Base-by-base conservation (phyloP, 805 yeast genomes). In the Lachancea sp. region DNA sequence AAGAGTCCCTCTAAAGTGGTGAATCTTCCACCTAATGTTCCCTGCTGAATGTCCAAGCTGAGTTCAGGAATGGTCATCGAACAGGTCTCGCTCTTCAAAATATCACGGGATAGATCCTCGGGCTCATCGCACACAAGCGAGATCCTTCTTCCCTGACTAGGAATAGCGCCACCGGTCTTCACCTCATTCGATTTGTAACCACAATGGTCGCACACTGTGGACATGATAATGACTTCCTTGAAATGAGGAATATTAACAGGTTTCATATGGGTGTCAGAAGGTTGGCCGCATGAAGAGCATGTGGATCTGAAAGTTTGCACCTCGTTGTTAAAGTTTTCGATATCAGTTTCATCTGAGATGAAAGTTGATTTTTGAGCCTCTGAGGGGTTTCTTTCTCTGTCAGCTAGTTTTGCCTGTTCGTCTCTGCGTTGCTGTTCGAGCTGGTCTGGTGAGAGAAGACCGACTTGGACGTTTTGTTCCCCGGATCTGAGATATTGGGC, bases 161-260 rank as follows among this genome's bases (percentile, higher is more conserved):
- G 97, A 39, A 93, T 83, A 8, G 84, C 95, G 56, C 99, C 99
- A 48, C 99, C 99, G 4, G 99, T 93, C 70, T 91, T 93, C 52
- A 93, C 99, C 67, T 93, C 99, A 63, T 93, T 93, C 15, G 95
- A 86, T 69, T 87, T 91, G 69, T 85, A 93, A 31, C 98, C 99
- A 69, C 99, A 93, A 51, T 78, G 69, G 27, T 82, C 90, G 70
- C 99, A 93, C 1, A 78, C 81, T 1, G 99, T 93, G 40, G 95
- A 84, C 99, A 93, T 93, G 57, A 93, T 78, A 48, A 93, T 84
- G 34, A 93, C 99, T 54, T 93, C 98, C 69, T 91, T 90, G 77
- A 93, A 93, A 68, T 93, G 98, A 17, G 99, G 99, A 54, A 93
- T 93, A 64, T 88, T 82, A 18, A 93, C 96, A 32, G 89, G 78